Base-by-base conservation (phyloP, 148 eudicot species). In the Rhododendron molle region DNA sequence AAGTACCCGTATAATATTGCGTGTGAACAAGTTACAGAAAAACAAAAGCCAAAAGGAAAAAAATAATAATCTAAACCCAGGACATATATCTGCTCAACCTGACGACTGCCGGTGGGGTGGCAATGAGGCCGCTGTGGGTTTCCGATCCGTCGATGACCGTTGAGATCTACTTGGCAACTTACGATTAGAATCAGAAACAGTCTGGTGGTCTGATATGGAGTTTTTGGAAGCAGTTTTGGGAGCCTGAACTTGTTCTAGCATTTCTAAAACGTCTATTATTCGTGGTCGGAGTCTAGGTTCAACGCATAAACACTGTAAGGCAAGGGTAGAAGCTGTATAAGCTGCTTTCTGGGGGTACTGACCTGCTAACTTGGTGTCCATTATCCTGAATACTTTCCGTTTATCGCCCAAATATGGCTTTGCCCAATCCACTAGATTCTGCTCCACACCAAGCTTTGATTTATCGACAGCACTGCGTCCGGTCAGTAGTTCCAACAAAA, bases 301-400 rank as follows among this genome's bases (percentile, higher is more conserved):
- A 1, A 88, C 81, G 40, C 88, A 71, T 18, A 94, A 88, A 87
- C 98, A 94, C 77, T 86, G 89, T 13, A 89, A 58, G 85, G 96
- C 98, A 84, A 94, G 87, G 36, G 90, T 82, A 20, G 94, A 93
- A n/a, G 90, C 93, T 36, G 89, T 85, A 83, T 83, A 87, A 83
- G 98, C 96, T 20, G 90, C 93, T 85, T 93, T 92, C 84, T 91
- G 93, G 44, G 96, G 95, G 87, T 93, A 94, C 43, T 94, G 96
- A 49, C 96, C 96, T 84, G 88, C 93, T 78, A 94, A 84, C 84
- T 90, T 93, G 34, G 93, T 89, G 86, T 94, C 98, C 94, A 94
- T 93, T 32, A 94, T 91, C 46, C 95, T 88, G 74, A 90, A 92
- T n/a, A 94, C 28, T 84, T 90, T 93, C 65, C 94, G 56, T 49